A percentile compares a stretch with the other conserved stretches of the same genome.
These are phyloP conservation scores for Linanthus parryae DNA, from an alignment of 148 eudicot genomes.

Conservation along the genomic window DNA sequence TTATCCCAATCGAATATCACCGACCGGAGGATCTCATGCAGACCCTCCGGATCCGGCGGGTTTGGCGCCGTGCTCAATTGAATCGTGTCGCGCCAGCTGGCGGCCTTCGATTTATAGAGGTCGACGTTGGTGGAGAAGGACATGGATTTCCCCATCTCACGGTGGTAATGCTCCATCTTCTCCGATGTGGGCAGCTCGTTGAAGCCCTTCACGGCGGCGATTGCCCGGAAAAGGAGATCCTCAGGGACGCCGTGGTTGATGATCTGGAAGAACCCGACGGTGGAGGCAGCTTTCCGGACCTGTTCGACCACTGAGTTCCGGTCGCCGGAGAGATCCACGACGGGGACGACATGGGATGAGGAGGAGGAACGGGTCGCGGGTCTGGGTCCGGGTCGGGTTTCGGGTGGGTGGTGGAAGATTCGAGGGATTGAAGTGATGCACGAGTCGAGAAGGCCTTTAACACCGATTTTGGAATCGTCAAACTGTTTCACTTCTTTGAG, in stretches of 20 bases:
- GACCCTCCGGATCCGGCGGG: constrained; percentile 5
- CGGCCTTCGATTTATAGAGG: constrained; percentile 48
- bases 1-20: constrained; percentile 24
- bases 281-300: constrained; percentile 29
- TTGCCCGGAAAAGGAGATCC: constrained; percentile 15
- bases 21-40: constrained; percentile 30
- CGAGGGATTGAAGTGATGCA: constrained; percentile 49
- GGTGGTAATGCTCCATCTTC: constrained; percentile 24
- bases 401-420: constrained; percentile 53
- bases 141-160: constrained; percentile 23
- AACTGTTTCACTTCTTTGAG: constrained; percentile 36
- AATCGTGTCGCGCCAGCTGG: constrained; percentile 72
- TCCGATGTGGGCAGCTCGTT: constrained; percentile 35
- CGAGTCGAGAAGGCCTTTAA: constrained; percentile 71
- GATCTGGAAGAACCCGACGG: constrained; percentile 59
- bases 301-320: constrained; percentile 25
- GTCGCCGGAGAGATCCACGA: constrained; percentile 41
- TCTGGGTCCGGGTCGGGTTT: constrained; percentile 14
- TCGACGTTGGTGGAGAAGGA: constrained; percentile 49
- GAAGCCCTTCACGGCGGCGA: constrained; percentile 28
- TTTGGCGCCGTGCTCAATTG: constrained; percentile 29
- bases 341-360: constrained; percentile 23
- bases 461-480: constrained; percentile 64
- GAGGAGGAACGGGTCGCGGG: not conserved
- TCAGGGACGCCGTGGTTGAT: constrained; percentile 44